These are phyloP conservation scores for Gymnopilus dilepis DNA, from an alignment of 768 basidiomycete genomes.

Conservation along the genomic window DNA sequence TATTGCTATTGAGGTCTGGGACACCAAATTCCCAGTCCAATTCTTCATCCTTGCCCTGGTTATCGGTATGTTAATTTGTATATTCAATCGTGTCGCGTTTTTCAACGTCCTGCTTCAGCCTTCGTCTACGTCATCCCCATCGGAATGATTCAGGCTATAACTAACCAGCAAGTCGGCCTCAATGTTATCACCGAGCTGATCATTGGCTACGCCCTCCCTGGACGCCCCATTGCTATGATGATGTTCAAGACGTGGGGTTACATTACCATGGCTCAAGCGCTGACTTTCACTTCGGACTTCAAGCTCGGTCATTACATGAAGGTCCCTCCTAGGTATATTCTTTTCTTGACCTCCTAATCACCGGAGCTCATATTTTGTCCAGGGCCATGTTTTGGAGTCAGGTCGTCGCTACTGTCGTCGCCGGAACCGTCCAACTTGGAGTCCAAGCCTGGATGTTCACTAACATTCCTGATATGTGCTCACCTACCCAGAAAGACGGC, in stretches of 20 bases:
- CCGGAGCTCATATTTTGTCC: background rate
- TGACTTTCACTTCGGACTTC: slow-evolving; percentile 75
- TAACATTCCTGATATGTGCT: slow-evolving; percentile 68
- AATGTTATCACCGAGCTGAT: slow-evolving; percentile 83
- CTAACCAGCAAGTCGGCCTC: slow-evolving; percentile 78
- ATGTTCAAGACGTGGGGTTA: slow-evolving; percentile 87
- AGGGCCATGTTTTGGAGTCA: slow-evolving; percentile 73
- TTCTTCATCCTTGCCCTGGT: slow-evolving; percentile 72
- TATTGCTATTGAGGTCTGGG: slow-evolving; percentile 75
- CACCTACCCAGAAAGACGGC: slow-evolving; percentile 52
- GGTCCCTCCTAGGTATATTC: slow-evolving; percentile 60
- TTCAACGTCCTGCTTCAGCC: slow-evolving; percentile 17
- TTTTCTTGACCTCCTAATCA: background rate
- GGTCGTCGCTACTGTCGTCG: slow-evolving; percentile 67
- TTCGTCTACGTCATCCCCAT: slow-evolving; percentile 78
- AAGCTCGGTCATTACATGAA: slow-evolving; percentile 85
- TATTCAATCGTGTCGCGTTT: background rate
- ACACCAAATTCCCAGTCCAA: slow-evolving; percentile 70
- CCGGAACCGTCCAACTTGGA: slow-evolving; percentile 74
- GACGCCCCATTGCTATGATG: slow-evolving; percentile 83
- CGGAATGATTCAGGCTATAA: slow-evolving; percentile 71
- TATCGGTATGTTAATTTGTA: slow-evolving; percentile 32
- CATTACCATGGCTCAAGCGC: slow-evolving; percentile 70
- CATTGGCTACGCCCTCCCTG: slow-evolving; percentile 80
- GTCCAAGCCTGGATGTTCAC: slow-evolving; percentile 83